Evolutionary conservation across 106 monocot genomes (phyloP), one percentile per base, ranked within the genome.

Genomic region (Dactylorhiza incarnata): DNA sequence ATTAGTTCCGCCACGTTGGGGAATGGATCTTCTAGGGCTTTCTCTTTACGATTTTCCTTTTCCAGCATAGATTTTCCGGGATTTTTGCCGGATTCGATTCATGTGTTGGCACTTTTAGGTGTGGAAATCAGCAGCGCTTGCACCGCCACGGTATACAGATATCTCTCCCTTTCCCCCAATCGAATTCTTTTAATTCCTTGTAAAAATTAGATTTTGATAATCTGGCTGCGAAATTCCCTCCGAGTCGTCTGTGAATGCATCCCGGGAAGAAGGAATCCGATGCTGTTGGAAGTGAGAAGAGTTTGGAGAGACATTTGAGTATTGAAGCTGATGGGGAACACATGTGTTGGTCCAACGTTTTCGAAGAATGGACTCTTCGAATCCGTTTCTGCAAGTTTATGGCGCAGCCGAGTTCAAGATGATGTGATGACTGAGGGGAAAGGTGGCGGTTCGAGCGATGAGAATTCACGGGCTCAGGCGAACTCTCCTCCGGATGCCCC

Each of bases 301-400:
- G 71, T 20, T 71, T 71, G 1, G n/a, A 23, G 49, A 49, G 72
- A 49, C 48, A 48, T 49, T 23, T 72, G 72, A 72, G 47, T 9
- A 10, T 20, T 48, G 74, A 44, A 49, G 22, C 73, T 11, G 58
- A 83, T 83, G 83, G 83, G 83, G 29, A 83, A 83, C 69, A 63
- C 79, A n/a, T 83, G 83, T 20, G 75, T 72, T 23, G 83, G 83
- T 19, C 83, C 79, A 1, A 79, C 5, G 62, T 61, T 76, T 19
- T 66, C 71, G 14, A 83, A 83, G 59, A 75, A 79, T 72, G 75
- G 79, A 19, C 78, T 83, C 79, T 79, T 83, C 20, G 62, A 79
- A 46, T 62, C 83, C 8, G 75, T 83, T 47, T 71, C 75, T 13
- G 79, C 71, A 25, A 26, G 49, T 16, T 52, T 83, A 0, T 83